A percentile compares a stretch with the other conserved stretches of the same genome.
Evolutionary conservation across 2,329 filamentous ascomycete genomes (phyloP).

Genomic region (Claviceps spartinae): DNA sequence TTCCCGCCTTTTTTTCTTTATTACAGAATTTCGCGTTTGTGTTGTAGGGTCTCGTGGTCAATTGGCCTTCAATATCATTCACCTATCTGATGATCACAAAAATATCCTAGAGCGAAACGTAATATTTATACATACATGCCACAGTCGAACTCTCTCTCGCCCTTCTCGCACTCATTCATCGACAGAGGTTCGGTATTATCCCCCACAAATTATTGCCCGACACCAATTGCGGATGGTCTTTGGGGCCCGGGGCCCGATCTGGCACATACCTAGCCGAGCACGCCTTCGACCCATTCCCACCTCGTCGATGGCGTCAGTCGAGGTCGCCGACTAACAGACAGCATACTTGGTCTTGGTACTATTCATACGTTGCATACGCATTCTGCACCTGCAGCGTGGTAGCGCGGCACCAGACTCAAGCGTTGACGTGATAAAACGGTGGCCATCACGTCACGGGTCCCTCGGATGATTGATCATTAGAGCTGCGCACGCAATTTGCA

Average conservation of each 20-base stretch:
- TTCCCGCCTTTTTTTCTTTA: too few species aligned
- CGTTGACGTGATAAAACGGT: conserved; percentile 9
- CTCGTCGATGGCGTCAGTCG: not conserved
- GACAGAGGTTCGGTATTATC: not conserved
- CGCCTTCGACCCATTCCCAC: not conserved
- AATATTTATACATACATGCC: not conserved
- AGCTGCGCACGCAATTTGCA: conserved; percentile 5
- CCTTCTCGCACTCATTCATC: not conserved
- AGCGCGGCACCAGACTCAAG: not conserved
- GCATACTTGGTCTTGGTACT: too few species aligned
- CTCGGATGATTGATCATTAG: not conserved
- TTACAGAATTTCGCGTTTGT: too few species aligned
- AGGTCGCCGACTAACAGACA: not conserved
- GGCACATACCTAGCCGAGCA: not conserved
- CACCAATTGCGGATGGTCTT: not conserved
- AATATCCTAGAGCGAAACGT: not conserved
- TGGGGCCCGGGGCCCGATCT: not conserved
- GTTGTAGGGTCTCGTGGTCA: too few species aligned
- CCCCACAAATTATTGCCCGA: conserved; percentile 2
- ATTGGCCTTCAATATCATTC: too few species aligned
- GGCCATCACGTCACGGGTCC: conserved; percentile 9
- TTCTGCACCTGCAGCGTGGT: not conserved
- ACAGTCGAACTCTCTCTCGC: not conserved
- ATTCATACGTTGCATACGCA: rapidly evolving
- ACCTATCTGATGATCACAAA: not conserved